Percentiles rank a stretch among this genome's conserved stretches.
Conservation (phyloP, 2,329 filamentous ascomycete genomes). For the Huntiella moniliformis region DNA sequence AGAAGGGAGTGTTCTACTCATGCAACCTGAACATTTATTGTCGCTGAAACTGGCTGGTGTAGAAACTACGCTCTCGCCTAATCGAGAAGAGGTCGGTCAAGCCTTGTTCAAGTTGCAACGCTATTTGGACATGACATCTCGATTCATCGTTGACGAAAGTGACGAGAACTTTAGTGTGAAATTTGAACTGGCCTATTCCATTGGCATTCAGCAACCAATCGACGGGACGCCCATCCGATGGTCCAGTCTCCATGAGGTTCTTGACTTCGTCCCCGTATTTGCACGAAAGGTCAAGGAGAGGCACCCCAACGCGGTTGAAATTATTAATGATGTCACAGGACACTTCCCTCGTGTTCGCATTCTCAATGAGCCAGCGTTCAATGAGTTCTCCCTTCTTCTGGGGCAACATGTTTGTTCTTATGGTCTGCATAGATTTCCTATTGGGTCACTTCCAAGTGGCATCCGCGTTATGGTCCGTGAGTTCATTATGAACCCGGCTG, state of each 20-base stretch:
- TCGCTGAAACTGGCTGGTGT: slow-evolving; percentile 45
- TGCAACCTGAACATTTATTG: slow-evolving; percentile 44
- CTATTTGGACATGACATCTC: slow-evolving; percentile 24
- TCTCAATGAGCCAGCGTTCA: slow-evolving; percentile 19
- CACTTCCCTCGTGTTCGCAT: slow-evolving; percentile 32
- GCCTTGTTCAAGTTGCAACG: slow-evolving; percentile 23
- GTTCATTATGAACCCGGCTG: slow-evolving; percentile 25
- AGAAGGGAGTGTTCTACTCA: slow-evolving; percentile 34
- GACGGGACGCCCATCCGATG: slow-evolving; percentile 38
- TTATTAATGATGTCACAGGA: slow-evolving; percentile 17
- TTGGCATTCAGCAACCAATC: slow-evolving; percentile 31
- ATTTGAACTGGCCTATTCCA: slow-evolving; percentile 45
- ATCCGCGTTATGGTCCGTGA: slow-evolving; percentile 19
- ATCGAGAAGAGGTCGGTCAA: slow-evolving; percentile 14
- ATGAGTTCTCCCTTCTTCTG: slow-evolving; percentile 13
- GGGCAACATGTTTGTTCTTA: slow-evolving; percentile 23
- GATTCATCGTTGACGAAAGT: slow-evolving; percentile 46
- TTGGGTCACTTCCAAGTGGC: slow-evolving; percentile 18
- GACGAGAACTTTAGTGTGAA: slow-evolving; percentile 43
- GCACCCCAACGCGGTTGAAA: slow-evolving; percentile 25
- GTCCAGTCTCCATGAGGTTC: slow-evolving; percentile 32
- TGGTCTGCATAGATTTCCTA: slow-evolving; percentile 25
- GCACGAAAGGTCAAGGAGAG: slow-evolving; percentile 16
- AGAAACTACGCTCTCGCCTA: slow-evolving; percentile 20
- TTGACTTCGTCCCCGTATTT: slow-evolving; percentile 23